Evolutionary conservation across 768 basidiomycete genomes (phyloP).

Genomic region (Mycena rosella): DNA sequence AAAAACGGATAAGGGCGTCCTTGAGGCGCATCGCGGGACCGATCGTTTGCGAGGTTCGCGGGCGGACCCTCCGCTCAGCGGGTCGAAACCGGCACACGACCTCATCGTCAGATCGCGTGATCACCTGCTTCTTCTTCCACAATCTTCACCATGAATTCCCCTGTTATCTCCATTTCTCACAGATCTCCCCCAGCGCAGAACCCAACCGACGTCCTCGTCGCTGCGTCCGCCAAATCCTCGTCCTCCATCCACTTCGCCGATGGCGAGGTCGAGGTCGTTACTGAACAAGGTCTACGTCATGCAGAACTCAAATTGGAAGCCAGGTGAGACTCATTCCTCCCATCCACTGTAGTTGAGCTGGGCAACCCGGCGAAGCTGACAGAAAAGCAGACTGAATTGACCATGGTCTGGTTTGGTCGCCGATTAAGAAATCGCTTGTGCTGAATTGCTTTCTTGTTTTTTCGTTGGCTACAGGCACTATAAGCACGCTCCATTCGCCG

Average conservation of each 20-base stretch:
- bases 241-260: conserved; percentile 39
- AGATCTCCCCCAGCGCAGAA: conserved; percentile 10
- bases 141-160: conserved; percentile 23
- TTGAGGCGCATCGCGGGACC: too few relatives aligned
- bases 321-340: conserved; percentile 66
- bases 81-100: conserved; percentile 8
- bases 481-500: conserved; percentile 68
- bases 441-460: conserved; percentile 34
- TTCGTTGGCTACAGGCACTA: conserved; percentile 65
- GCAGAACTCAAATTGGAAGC: conserved; percentile 68
- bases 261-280: conserved; percentile 56
- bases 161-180: conserved; percentile 20
- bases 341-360: conserved; percentile 46
- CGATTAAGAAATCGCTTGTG: conserved; percentile 38
- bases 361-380: conserved; percentile 51
- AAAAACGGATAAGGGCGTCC: conserved; percentile 2
- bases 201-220: conserved; percentile 26
- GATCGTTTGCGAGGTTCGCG: too few relatives aligned
- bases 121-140: conserved; percentile 2
- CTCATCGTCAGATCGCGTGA: not conserved
- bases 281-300: conserved; percentile 73
- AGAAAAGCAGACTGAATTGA: conserved; percentile 47
- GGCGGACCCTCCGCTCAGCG: too few relatives aligned
- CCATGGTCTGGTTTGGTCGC: conserved; percentile 52
- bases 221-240: conserved; percentile 35